Evolutionary conservation across 2,329 filamentous ascomycete species (phyloP).

Genomic region (Seiridium cupressi): DNA sequence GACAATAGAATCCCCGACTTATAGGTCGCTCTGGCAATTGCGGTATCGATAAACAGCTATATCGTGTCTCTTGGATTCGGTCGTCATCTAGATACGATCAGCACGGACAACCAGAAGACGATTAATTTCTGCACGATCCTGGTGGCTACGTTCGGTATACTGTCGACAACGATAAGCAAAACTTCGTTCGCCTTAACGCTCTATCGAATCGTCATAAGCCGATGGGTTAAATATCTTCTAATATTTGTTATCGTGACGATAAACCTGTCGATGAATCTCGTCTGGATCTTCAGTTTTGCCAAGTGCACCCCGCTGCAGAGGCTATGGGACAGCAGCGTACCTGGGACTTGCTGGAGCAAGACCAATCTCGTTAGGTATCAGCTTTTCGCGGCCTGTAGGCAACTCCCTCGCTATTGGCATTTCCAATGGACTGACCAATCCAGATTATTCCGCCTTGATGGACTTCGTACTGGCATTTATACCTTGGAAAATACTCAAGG

Average conservation of each 20-base stretch:
- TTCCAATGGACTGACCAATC: background rate
- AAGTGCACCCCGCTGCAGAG: background rate
- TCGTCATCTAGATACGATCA: conserved; percentile 16
- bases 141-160: conserved; percentile 17
- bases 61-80: conserved; percentile 26
- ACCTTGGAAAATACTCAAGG: conserved; percentile 32
- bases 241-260: conserved; percentile 25
- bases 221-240: conserved; percentile 19
- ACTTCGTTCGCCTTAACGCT: conserved; percentile 20
- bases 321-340: background rate
- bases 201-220: conserved; percentile 17
- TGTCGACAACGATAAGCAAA: conserved; percentile 19
- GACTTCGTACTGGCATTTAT: conserved; percentile 32
- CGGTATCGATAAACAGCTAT: conserved; percentile 29
- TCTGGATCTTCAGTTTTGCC: conserved; percentile 2
- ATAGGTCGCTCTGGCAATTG: conserved; percentile 24
- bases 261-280: conserved; percentile 11
- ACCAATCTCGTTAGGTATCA: conserved; percentile 24
- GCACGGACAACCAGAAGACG: conserved; percentile 12
- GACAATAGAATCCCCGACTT: background rate
- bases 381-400: conserved; percentile 30
- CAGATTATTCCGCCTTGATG: conserved; percentile 32
- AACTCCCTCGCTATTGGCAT: accelerated
- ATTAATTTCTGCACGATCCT: conserved; percentile 19
- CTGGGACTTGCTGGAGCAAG: background rate